These are phyloP conservation scores for Cyclocybe cylindracea DNA, from an alignment of 768 basidiomycete species.

Conservation along the genomic window DNA sequence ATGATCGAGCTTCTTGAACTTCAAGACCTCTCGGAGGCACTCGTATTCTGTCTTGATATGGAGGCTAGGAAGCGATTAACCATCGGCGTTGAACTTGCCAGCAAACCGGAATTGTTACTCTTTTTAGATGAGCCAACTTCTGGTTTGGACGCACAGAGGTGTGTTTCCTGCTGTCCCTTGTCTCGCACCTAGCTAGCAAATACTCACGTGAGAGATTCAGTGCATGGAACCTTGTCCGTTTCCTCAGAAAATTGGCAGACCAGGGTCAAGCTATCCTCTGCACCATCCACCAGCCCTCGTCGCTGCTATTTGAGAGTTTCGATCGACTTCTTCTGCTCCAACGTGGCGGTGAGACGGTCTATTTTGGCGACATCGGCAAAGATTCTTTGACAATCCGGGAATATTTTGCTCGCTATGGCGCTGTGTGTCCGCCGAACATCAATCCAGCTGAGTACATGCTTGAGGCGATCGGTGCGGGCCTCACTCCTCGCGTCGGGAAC, in stretches of 20 bases:
- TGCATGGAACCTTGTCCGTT: conserved; percentile 81
- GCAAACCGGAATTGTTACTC: conserved; percentile 78
- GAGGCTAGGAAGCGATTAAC: conserved; percentile 85
- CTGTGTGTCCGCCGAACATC: conserved; percentile 69
- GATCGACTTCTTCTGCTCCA: conserved; percentile 71
- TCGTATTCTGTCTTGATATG: conserved; percentile 68
- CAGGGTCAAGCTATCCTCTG: conserved; percentile 89
- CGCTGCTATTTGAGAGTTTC: conserved; percentile 85
- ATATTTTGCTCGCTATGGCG: conserved; percentile 80
- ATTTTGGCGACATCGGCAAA: conserved; percentile 86
- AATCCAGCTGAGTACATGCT: conserved; percentile 85
- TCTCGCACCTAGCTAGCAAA: neutral
- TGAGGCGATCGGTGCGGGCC: conserved; percentile 85
- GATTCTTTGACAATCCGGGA: conserved; percentile 68
- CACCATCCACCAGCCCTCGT: conserved; percentile 88
- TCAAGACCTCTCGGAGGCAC: conserved; percentile 80
- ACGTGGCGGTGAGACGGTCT: conserved; percentile 87
- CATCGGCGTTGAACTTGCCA: conserved; percentile 89
- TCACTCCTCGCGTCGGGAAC: conserved; percentile 68
- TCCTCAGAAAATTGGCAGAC: conserved; percentile 81
- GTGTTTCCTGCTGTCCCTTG: neutral
- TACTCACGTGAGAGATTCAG: conserved; percentile 57
- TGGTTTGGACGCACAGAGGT: conserved; percentile 47
- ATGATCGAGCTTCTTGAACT: conserved; percentile 84
- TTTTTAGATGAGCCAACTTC: conserved; percentile 60